Base-by-base conservation (phyloP, 495 filamentous ascomycete species). In the Penicillium cosmopolitanum region DNA sequence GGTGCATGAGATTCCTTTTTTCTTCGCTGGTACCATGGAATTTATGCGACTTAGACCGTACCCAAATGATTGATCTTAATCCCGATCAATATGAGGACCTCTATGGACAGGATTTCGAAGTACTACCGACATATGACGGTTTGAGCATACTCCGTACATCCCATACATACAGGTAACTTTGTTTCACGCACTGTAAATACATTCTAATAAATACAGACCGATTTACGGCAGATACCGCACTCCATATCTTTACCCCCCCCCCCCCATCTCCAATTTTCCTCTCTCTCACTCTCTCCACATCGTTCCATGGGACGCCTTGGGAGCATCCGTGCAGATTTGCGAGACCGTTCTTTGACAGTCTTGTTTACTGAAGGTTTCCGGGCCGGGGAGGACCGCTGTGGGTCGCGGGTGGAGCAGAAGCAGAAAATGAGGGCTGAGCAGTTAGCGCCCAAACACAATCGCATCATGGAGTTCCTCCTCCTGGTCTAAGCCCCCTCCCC, bases 311-410 rank as follows among this genome's bases (percentile, higher is more conserved):
- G 44, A 55, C 42, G 51, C 35, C 51, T 50, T 58, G 55, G n/a
- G 46, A 57, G 50, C 36, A 61, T 62, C 59, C 57, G 60, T 66
- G 63, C 54, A 61, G 48, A 64, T 33, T 61, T 52, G 53, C 46
- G 35, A 43, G 50, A 51, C 56, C 60, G 53, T 50, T 50, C 36
- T 61, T 53, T 64, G 55, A 55, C 63, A 61, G 44, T 59, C 63
- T 67, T 58, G 38, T 56, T 56, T 62, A 64, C 59, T 66, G 66
- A 70, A 71, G 66, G 63, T 71, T 71, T 38, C 66, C 66, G 68
- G 68, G 16, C 61, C 68, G 68, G 64, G 55, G 66, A 63, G 66
- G 63, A 71, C 66, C 68, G 68, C 59, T 62, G 68, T 69, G 68
- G 68, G 63, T 65, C 65, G 21, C 19, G 31, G 62, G 63, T 63